Percentiles rank a stretch among this genome's conserved stretches.
Conservation (phyloP, 2,329 filamentous ascomycete genomes). For the Dryadomyces quercus-mongolicae region DNA sequence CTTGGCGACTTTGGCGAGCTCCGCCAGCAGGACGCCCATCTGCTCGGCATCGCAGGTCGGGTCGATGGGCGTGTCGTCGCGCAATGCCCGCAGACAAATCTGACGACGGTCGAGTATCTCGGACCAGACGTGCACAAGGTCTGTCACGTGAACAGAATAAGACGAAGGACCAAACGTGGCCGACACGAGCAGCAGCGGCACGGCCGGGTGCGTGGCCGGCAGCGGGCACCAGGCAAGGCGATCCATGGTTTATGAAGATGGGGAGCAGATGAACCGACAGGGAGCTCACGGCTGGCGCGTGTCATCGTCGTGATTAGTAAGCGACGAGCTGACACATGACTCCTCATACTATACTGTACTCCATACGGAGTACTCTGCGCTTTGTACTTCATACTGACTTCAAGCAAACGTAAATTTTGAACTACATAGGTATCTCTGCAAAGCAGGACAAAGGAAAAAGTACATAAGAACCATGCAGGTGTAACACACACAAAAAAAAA, state of each 20-base stretch:
- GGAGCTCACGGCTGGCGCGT: no score
- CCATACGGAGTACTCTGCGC: no score
- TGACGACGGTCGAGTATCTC: conserved; percentile 50
- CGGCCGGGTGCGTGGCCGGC: conserved; percentile 26
- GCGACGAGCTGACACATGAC: no score
- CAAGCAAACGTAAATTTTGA: no score
- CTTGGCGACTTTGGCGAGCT: conserved; percentile 16
- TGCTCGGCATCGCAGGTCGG: conserved; percentile 57
- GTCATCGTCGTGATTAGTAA: no score
- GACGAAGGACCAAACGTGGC: conserved; percentile 35
- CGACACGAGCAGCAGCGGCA: conserved; percentile 54
- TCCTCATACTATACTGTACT: no score
- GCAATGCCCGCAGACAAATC: conserved; percentile 50
- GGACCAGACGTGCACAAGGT: conserved; percentile 62
- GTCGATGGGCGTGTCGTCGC: conserved; percentile 59
- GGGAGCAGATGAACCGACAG: background rate
- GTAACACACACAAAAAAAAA: background rate
- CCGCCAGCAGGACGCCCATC: conserved; percentile 52
- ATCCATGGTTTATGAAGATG: conserved; percentile 2
- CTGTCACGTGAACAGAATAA: conserved; percentile 57
- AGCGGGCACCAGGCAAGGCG: conserved; percentile 33
- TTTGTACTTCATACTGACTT: no score
- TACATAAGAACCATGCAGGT: background rate
- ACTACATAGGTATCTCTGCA: no score
- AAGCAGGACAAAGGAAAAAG: no score